Percentiles rank a stretch among this genome's conserved stretches.
These are phyloP conservation scores for Nelumbo lutea DNA, from an alignment of 164 flowering plant species.

Conservation along the genomic window DNA sequence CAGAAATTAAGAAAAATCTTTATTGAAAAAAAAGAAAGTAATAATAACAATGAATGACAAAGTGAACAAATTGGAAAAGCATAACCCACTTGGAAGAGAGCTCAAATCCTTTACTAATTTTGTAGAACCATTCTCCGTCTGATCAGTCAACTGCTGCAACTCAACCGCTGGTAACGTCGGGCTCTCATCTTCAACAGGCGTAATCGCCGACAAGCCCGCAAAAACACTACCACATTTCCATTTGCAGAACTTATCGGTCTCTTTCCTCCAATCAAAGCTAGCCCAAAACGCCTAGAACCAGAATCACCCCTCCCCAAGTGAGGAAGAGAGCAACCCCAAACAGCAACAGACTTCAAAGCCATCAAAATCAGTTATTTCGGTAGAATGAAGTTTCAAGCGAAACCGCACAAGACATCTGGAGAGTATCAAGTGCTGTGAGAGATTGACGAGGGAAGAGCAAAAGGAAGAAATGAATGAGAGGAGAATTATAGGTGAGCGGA, in stretches of 20 bases:
- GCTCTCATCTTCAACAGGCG: constrained; percentile 18
- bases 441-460: not conserved
- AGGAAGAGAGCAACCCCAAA: constrained; percentile 13
- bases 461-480: not conserved
- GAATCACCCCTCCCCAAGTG: constrained; percentile 17
- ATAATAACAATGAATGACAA: not conserved
- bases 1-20: not conserved
- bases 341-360: constrained; percentile 21
- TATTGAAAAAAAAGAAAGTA: not conserved
- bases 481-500: constrained; percentile 13
- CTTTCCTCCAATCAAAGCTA: constrained; percentile 10
- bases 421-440: not conserved
- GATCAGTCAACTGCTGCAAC: constrained; percentile 14
- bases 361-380: constrained; percentile 4
- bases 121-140: constrained; percentile 10
- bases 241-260: not conserved
- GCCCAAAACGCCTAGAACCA: constrained; percentile 13
- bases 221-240: constrained; percentile 3
- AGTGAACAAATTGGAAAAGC: not conserved
- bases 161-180: constrained; percentile 11
- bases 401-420: not conserved
- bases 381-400: not conserved
- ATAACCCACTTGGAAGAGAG: constrained; percentile 33
- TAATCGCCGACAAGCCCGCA: constrained; percentile 2
- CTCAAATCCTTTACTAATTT: constrained; percentile 25